Percentiles rank a stretch among this genome's conserved stretches.
Conservation (phyloP, 371 early-diverging fungal genomes). For the Caulochytrium protostelioides region DNA sequence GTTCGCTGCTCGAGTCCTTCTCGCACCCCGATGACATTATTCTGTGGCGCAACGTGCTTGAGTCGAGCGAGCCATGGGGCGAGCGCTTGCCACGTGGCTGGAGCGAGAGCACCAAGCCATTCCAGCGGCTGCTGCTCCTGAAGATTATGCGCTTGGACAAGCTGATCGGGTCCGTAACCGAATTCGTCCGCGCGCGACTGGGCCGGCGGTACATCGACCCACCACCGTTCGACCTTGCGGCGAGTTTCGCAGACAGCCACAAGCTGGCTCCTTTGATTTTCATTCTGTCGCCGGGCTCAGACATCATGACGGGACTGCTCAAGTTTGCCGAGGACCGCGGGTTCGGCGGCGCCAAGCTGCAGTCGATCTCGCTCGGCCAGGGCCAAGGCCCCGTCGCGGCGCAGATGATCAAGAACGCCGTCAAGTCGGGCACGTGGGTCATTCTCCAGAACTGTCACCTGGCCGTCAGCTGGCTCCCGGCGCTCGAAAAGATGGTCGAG, state of each 20-base stretch:
- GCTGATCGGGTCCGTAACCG: slow-evolving; percentile 23
- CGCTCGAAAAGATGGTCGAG: slow-evolving; percentile 34
- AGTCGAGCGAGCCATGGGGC: slow-evolving; percentile 19
- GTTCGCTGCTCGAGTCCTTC: slow-evolving; percentile 8
- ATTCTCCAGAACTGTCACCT: slow-evolving; percentile 38
- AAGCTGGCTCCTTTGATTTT: slow-evolving; percentile 30
- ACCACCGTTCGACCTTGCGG: slow-evolving; percentile 31
- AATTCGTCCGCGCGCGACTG: slow-evolving; percentile 25
- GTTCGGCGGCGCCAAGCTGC: slow-evolving; percentile 19
- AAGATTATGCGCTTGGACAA: slow-evolving; percentile 26
- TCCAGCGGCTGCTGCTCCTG: slow-evolving; percentile 23
- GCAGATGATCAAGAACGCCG: slow-evolving; percentile 23
- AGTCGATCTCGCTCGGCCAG: slow-evolving; percentile 31
- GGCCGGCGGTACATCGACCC: slow-evolving; percentile 30
- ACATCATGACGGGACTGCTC: slow-evolving; percentile 30
- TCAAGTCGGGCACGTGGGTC: slow-evolving; percentile 29
- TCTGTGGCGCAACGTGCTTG: too few species aligned
- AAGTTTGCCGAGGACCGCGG: slow-evolving; percentile 29
- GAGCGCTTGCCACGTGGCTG: slow-evolving; percentile 18
- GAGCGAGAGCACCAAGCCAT: slow-evolving; percentile 17
- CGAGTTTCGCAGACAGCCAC: slow-evolving; percentile 24
- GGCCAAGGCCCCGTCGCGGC: slow-evolving; percentile 37
- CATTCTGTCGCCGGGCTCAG: slow-evolving; percentile 33
- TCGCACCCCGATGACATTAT: slow-evolving; percentile 14
- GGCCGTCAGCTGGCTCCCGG: slow-evolving; percentile 30